phyloP scores from a whole-genome alignment of 2,329 filamentous ascomycete genomes.

The Aspergillaceae sp. region DNA sequence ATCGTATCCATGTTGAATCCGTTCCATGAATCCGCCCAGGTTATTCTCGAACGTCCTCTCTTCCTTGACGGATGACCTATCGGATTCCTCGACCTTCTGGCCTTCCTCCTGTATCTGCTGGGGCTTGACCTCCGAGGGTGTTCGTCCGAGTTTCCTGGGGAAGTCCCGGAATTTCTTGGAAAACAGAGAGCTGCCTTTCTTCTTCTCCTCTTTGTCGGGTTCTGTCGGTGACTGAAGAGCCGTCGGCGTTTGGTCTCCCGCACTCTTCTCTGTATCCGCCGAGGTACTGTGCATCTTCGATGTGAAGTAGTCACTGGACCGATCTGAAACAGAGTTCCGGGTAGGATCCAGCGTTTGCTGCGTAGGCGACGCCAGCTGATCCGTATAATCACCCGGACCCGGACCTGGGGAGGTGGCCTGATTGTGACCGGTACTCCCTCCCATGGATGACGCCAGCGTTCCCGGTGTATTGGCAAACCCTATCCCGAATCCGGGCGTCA shows the following conservation, averaged over 20 bases:
- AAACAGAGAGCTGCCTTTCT: conserved; percentile 54
- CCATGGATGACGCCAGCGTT: conserved; percentile 28
- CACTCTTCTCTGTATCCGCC: conserved; percentile 43
- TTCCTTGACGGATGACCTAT: conserved; percentile 45
- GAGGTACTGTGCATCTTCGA: conserved; percentile 43
- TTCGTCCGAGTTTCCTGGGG: conserved; percentile 72
- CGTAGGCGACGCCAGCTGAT: conserved; percentile 31
- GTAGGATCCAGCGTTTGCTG: conserved; percentile 38
- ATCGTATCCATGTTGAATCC: conserved; percentile 39
- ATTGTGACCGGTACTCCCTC: conserved; percentile 17
- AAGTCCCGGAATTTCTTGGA: conserved; percentile 71
- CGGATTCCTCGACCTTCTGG: conserved; percentile 50
- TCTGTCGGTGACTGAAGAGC: conserved; percentile 47
- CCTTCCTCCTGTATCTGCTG: conserved; percentile 56
- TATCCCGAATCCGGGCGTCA: conserved; percentile 70
- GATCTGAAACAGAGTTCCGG: conserved; percentile 51
- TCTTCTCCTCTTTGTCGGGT: conserved; percentile 54
- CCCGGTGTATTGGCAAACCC: conserved; percentile 60
- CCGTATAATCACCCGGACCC: conserved; percentile 21
- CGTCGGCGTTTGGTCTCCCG: conserved; percentile 36
- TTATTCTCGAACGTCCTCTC: conserved; percentile 40
- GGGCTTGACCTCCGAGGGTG: conserved; percentile 61
- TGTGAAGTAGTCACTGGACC: conserved; percentile 67
- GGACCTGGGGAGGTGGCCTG: conserved; percentile 23
- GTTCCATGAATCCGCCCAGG: conserved; percentile 38